Percentiles rank a stretch among this genome's conserved stretches.
phyloP scores from a whole-genome alignment of 129 eudicot species.

The Saussurea involucrata region DNA sequence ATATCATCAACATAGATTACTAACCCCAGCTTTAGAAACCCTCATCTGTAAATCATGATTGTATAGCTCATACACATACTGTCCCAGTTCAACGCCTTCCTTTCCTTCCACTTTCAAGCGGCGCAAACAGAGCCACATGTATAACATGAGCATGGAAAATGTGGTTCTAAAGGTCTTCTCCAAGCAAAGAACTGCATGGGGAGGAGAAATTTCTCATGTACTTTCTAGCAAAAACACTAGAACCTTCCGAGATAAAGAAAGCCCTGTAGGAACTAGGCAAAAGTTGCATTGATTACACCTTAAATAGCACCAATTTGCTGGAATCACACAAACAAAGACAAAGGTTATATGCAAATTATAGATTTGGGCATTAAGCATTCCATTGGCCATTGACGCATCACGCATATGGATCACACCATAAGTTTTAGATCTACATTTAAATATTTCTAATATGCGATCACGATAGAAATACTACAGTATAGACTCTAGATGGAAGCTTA shows the following conservation, averaged over 20 bases:
- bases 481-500: too few species aligned
- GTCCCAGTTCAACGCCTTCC: slow-evolving; percentile 92
- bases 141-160: slow-evolving; percentile 82
- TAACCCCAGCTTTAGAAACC: slow-evolving; percentile 92
- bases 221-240: too few species aligned
- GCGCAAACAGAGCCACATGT: slow-evolving; percentile 96
- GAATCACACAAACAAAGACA: too few species aligned
- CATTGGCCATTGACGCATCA: background rate
- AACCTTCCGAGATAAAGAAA: background rate
- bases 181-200: slow-evolving; percentile 79
- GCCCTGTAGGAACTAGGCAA: background rate
- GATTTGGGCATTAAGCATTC: background rate
- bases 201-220: background rate
- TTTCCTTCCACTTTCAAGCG: slow-evolving; percentile 82
- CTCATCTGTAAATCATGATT: slow-evolving; percentile 91
- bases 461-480: too few species aligned
- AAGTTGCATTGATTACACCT: background rate
- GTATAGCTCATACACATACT: slow-evolving; percentile 78
- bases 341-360: background rate
- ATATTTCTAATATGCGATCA: too few species aligned
- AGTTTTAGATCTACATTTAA: too few species aligned
- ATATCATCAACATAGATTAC: slow-evolving; percentile 28
- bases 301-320: too few species aligned
- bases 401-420: too few species aligned
- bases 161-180: slow-evolving; percentile 94